Evolutionary conservation across 805 yeast species (phyloP).

Genomic region (Saturnispora bothae): DNA sequence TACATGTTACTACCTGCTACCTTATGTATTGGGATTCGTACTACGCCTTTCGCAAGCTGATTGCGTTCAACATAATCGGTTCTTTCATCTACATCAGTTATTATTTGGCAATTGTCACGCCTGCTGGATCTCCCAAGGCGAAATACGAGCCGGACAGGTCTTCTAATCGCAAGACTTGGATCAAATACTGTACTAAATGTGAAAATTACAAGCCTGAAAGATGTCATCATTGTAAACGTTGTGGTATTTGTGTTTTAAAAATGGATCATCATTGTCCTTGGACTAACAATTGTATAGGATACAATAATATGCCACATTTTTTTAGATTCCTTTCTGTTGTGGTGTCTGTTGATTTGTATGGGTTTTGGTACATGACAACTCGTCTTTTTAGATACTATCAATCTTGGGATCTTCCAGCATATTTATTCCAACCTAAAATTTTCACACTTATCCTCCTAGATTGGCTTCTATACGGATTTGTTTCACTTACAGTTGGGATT

Average conservation of each 20-base stretch:
- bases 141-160: slow-evolving; percentile 29
- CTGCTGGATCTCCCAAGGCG: slow-evolving; percentile 62
- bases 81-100: slow-evolving; percentile 68
- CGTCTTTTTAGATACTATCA: slow-evolving; percentile 37
- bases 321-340: slow-evolving; percentile 67
- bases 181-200: slow-evolving; percentile 67
- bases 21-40: slow-evolving; percentile 38
- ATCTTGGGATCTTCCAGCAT: slow-evolving; percentile 43
- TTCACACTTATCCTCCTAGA: slow-evolving; percentile 45
- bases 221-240: slow-evolving; percentile 75
- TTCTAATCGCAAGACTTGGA: slow-evolving; percentile 31
- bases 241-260: slow-evolving; percentile 63
- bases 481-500: slow-evolving; percentile 47
- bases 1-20: slow-evolving; percentile 56
- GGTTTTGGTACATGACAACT: slow-evolving; percentile 31
- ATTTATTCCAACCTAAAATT: slow-evolving; percentile 42
- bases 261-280: slow-evolving; percentile 97
- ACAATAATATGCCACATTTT: slow-evolving; percentile 67
- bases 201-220: slow-evolving; percentile 67
- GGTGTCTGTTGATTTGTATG: slow-evolving; percentile 37
- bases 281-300: slow-evolving; percentile 88
- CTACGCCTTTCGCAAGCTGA: slow-evolving; percentile 30
- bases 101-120: slow-evolving; percentile 47
- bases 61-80: slow-evolving; percentile 22
- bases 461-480: slow-evolving; percentile 46